Base-by-base conservation (phyloP, 192 early-diverging fungal species). In the Geranomyces michiganensis region DNA sequence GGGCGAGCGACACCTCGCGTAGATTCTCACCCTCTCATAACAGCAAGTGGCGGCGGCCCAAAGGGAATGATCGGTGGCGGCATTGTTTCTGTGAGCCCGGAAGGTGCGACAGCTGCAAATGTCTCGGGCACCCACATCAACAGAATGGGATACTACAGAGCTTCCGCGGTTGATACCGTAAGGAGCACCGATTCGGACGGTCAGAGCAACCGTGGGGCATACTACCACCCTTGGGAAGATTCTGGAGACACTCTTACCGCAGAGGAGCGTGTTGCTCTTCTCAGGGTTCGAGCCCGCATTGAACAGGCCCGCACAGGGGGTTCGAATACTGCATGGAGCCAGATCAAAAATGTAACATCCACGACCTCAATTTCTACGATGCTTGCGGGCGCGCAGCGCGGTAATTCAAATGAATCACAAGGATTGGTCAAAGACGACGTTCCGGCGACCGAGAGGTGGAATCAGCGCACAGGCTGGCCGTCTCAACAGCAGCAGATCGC, bases 251-350 rank as follows among this genome's bases (percentile, higher is more conserved):
- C 64, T n/a, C 17, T 73, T 48, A 67, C 13, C 12, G 51, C 55
- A 12, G 65, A 73, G 5, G 72, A 73, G 8, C 62, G 72, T 22
- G 21, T 67, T 7, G 72, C 72, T 15, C 55, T 73, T 17, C n/a
- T 73, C 14, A 31, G 45, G 12, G 65, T 56, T n/a, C 53, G 56
- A 41, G 56, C 48, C 5, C 62, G 72, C 0, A 55, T 73, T 13
- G 72, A 73, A 30, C 65, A 67, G n/a, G 62, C 45, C 10, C 63
- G 72, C 7, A 27, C 43, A 10, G 47, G n/a, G 30, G 32, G 32
- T 43, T 19, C 56, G n/a, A 36, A 5, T 17, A 32, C 29, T 12
- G 24, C 49, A 6, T 30, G 3, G 45, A 22, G 46, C 24, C 58
- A 60, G 31, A 29, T 60, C 3, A 27, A 33, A 19, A 26, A 29